Evolutionary conservation across 1,284 basidiomycete genomes (phyloP), one percentile per base, ranked within the genome.

Genomic region (Omphalotus olearius): DNA sequence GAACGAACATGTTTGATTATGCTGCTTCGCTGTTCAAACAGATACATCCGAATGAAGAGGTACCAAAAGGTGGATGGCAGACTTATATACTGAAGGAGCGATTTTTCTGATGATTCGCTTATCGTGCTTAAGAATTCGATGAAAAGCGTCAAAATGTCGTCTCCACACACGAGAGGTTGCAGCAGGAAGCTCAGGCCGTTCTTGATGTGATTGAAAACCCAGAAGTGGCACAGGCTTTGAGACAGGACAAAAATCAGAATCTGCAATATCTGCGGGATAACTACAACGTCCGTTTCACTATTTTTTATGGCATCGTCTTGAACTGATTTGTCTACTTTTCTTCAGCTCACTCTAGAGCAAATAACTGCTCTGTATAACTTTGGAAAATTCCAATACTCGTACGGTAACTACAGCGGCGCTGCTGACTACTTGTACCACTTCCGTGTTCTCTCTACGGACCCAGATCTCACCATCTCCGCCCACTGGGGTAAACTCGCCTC

Each of bases 371-470:
- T 99, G 7, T 99, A 99, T 78, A 93, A 93, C 71, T 98, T 96
- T 70, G 97, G 96, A 52, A 89, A 98, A 68, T 98, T 95, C 78
- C 94, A 97, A 72, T 99, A 93, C 75, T 93, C 94, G 33, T 93
- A 93, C 66, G 96, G 97, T 51, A 93, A 94, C 69, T 99, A 99
- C 78, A 88, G 84, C 59, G 91, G 91, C 56, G 94, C 97, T 17
- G 93, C 94, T 49, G 94, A 98, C 70, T 98, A 97, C 73, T 83
- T 99, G 55, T 95, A 99, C 79, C 96, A 99, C 68, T 99, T 98
- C 81, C 91, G 95, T 56, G 88, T 98, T 44, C 87, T 99, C 56
- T 97, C 95, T 44, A 95, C 94, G 55, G 92, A 97, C 68, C 78
- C 80, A 56, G 89, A 94, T 53, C 86, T 96, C 62, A 93, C 90